phyloP scores from a whole-genome alignment of 305 asterid species.

The Andrographis paniculata region DNA sequence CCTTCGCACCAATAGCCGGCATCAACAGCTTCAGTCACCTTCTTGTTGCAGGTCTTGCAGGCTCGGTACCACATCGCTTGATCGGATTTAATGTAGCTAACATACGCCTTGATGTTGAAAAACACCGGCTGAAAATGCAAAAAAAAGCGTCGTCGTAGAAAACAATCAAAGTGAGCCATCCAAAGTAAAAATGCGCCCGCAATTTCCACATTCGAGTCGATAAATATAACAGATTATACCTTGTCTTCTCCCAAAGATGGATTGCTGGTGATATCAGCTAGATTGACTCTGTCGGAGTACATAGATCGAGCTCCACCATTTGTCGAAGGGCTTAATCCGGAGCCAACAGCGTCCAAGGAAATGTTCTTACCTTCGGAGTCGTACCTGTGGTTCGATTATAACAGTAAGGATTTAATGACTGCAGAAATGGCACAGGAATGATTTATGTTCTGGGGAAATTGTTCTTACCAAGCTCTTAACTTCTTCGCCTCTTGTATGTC shows the following conservation, averaged over 20 bases:
- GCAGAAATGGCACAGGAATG: not conserved
- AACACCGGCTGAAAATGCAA: slow-evolving; percentile 78
- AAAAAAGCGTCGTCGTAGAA: too few relatives aligned
- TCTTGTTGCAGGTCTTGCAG: slow-evolving; percentile 83
- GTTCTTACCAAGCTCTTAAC: slow-evolving; percentile 58
- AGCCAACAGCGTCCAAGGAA: slow-evolving; percentile 58
- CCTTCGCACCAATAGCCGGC: slow-evolving; percentile 84
- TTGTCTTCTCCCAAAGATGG: slow-evolving; percentile 77
- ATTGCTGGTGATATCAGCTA: slow-evolving; percentile 59
- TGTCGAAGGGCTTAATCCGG: slow-evolving; percentile 43
- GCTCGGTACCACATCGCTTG: slow-evolving; percentile 96
- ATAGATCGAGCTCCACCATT: slow-evolving; percentile 45
- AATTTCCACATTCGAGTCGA: too few relatives aligned
- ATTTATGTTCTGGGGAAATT: too few relatives aligned
- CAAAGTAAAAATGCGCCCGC: too few relatives aligned
- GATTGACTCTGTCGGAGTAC: slow-evolving; percentile 63
- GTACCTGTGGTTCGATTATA: too few relatives aligned
- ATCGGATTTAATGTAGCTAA: slow-evolving; percentile 68
- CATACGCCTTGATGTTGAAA: slow-evolving; percentile 60
- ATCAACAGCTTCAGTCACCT: slow-evolving; percentile 67
- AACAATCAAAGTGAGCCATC: too few relatives aligned
- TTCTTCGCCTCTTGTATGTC: slow-evolving; percentile 69
- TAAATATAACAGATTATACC: slow-evolving; percentile 47
- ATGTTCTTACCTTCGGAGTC: slow-evolving; percentile 86
- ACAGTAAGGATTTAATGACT: too few relatives aligned